Base-by-base conservation (phyloP, 2,329 filamentous ascomycete genomes). In the Calonectria henricotiae region DNA sequence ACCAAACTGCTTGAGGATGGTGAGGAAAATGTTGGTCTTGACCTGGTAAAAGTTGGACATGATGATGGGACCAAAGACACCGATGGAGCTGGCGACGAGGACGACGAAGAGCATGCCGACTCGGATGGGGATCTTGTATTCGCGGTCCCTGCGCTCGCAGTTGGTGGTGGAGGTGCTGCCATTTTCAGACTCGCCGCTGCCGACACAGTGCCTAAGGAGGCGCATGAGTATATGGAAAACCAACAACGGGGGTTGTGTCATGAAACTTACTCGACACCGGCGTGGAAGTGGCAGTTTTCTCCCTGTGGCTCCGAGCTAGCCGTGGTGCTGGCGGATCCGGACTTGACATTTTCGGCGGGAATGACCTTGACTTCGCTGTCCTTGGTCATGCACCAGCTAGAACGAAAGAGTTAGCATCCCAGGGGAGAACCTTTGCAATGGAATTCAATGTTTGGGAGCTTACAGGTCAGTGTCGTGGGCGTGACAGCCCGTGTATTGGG, bases 21-120 rank as follows among this genome's bases (percentile, higher is more conserved):
- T 88, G 73, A 94, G 90, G 30, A 89, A 76, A 2, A 88, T 64
- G 68, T 85, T 81, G 5, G 83, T 76, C 61, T 85, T 86, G 35
- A 85, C 80, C 2, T 88, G 86, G 17, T 90, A 85, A 61, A 91
- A 86, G 1, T 85, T 86, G 0, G 86, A 85, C 39, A 93, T 82
- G 17, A 94, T 76, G 32, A 95, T 90, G 0, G 93, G 93, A 0
- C 84, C 83, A 76, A 92, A 93, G n/a, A 93, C 92, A 62, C 86
- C 92, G 20, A 94, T 85, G 0, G 86, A 85, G 73, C 92, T 93
- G 3, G 92, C 93, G 0, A 85, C 86, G 1, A 95, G 84, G 41
- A 95, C 89, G 20, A 90, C 92, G 76, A 95, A 95, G n/a, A 95
- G 81, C 1, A 93, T 88, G 2, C 93, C 93, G 62, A 94, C 85